Evolutionary conservation across 2,329 filamentous ascomycete genomes (phyloP), one percentile per base, ranked within the genome.

Genomic region (Neopestalotiopsis sp.): DNA sequence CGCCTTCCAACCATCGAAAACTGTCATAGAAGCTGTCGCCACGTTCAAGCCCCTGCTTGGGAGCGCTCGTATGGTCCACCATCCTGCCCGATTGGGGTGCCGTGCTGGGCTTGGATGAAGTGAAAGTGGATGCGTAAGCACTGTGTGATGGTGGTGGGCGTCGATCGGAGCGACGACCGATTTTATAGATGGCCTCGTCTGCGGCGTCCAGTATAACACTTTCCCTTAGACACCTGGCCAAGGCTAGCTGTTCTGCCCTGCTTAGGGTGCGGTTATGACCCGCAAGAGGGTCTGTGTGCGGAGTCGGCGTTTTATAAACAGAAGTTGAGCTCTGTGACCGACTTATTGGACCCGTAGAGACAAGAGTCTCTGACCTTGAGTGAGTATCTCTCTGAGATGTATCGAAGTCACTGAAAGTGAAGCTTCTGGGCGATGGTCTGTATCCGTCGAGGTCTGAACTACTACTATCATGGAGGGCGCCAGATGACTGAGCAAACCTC

Each of bases 1-100:
- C 90, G 68, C 93, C 90, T 38, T 94, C 91, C 32, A 94, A 82
- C 91, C 92, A 94, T 63, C 90, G 86, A 73, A 94, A 92, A 76
- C 86, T 91, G 70, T 94, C 89, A 64, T 89, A 88, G 68, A 92
- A 83, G 1, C 87, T 87, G 65, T 88, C 84, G 45, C 87, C 76
- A 38, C 83, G 56, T 77, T 71, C 59, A 38, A 34, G 59, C 13
- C 10, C 59, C 28, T 61, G 42, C 79, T 77, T 71, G 49, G 75
- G 73, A 20, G 76, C 53, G 28, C 13, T 42, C 61, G 66, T 68
- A 67, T 68, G 40, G 9, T 67, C 30, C 65, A 76, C 68, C 79
- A 69, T 67, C 42, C 71, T 68, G 57, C 78, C 72, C 72, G 76
- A 53, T 75, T 73, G 63, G 70, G 74, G 79, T 71, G 70, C 72